phyloP scores from a whole-genome alignment of 306 rosid species.

The Rosa rugosa region DNA sequence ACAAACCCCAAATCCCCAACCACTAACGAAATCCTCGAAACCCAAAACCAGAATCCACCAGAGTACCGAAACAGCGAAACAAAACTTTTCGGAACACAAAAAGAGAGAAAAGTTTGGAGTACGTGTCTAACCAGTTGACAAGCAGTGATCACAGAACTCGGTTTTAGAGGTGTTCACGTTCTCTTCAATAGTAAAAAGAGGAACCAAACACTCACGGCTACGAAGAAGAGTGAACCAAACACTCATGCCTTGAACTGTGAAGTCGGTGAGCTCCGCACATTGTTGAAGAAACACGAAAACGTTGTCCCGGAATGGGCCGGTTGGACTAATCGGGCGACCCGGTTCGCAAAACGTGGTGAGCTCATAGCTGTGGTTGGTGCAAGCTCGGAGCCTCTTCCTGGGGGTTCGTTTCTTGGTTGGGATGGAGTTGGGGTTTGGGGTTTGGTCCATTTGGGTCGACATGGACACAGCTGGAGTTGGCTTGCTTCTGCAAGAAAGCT shows the following conservation, averaged over 20 bases:
- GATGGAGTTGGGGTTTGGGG: background rate
- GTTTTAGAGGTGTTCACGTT: constrained; percentile 37
- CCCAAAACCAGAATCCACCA: background rate
- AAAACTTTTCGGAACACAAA: background rate
- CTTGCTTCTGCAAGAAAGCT: background rate
- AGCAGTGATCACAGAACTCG: constrained; percentile 78
- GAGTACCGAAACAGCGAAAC: background rate
- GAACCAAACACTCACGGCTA: constrained; percentile 50
- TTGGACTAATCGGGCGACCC: constrained; percentile 42
- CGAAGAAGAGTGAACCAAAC: constrained; percentile 71
- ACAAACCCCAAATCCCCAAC: background rate
- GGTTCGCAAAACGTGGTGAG: constrained; percentile 61
- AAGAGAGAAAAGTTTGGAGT: background rate
- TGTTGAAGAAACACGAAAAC: constrained; percentile 62
- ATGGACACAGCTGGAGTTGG: background rate
- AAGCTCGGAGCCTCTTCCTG: background rate
- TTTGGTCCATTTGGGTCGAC: background rate
- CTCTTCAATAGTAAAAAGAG: constrained; percentile 79
- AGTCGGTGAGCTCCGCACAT: constrained; percentile 58
- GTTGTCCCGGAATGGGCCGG: constrained; percentile 64
- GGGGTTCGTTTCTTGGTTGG: background rate
- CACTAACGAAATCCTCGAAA: background rate
- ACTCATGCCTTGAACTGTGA: constrained; percentile 48
- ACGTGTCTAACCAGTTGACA: constrained; percentile 59
- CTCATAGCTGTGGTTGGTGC: constrained; percentile 17